Percentiles rank a stretch among this genome's conserved stretches.
phyloP scores from a whole-genome alignment of 148 eudicot genomes.

The Silene uniflora region DNA sequence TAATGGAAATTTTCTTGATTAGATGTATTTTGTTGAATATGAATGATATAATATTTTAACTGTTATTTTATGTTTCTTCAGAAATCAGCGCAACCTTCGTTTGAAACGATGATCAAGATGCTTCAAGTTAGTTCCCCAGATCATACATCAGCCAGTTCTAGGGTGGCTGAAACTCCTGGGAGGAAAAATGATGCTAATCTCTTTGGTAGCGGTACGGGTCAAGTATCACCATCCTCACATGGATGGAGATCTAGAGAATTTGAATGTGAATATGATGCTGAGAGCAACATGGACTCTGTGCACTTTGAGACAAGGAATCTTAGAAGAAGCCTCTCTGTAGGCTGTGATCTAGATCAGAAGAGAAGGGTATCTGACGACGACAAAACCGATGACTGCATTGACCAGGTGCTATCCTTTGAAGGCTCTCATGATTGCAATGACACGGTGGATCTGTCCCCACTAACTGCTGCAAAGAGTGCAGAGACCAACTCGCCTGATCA shows the following conservation, averaged over 20 bases:
- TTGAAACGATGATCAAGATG: constrained; percentile 61
- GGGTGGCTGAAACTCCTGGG: constrained; percentile 16
- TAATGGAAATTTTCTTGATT: not conserved
- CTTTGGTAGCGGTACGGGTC: constrained; percentile 14
- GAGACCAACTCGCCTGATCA: constrained; percentile 34
- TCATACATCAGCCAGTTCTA: constrained; percentile 25
- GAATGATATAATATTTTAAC: not conserved
- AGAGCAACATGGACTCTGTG: constrained; percentile 26
- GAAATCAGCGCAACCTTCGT: constrained; percentile 59
- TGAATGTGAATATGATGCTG: constrained; percentile 33
- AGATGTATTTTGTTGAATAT: not conserved
- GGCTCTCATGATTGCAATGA: constrained; percentile 36
- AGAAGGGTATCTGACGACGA: constrained; percentile 36
- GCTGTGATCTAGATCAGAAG: constrained; percentile 53
- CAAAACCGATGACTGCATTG: constrained; percentile 46
- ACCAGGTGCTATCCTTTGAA: constrained; percentile 38
- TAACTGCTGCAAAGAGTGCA: constrained; percentile 28
- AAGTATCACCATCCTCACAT: constrained; percentile 29
- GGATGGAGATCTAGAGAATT: constrained; percentile 59
- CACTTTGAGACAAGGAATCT: constrained; percentile 27
- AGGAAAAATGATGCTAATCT: constrained; percentile 26
- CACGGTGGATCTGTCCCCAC: constrained; percentile 16
- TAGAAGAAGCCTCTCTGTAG: constrained; percentile 64
- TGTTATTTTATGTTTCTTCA: constrained; percentile 28
- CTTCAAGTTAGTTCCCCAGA: constrained; percentile 44